These are phyloP conservation scores for Gnetum montanum DNA, from an alignment of 75 land plant genomes.

Conservation along the genomic window DNA sequence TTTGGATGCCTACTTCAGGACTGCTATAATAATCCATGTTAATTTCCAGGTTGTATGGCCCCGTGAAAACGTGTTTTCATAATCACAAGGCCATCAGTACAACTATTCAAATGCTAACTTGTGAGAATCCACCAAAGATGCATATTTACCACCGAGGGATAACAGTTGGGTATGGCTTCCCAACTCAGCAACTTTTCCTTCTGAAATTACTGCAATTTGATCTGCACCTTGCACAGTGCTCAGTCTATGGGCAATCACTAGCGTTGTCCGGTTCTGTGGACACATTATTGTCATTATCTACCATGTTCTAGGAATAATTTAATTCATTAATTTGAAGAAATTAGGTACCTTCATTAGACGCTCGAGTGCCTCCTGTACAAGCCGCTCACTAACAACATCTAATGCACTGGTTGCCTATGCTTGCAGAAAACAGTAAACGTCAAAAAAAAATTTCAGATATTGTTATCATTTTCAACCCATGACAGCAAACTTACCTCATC, in stretches of 20 bases:
- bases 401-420: constrained; percentile 93
- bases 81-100: no score
- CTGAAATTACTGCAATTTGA: constrained; percentile 81
- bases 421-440: neutral
- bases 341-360: constrained; percentile 69
- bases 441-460: neutral
- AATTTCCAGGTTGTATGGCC: no score
- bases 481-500: constrained; percentile 92
- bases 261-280: constrained; percentile 70
- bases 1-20: no score
- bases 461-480: no score
- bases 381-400: constrained; percentile 87
- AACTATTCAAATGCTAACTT: constrained; percentile 84
- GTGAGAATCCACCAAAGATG: constrained; percentile 83
- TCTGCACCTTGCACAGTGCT: constrained; percentile 96
- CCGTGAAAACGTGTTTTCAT: no score
- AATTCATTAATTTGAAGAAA: neutral
- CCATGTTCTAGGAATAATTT: no score
- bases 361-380: constrained; percentile 87
- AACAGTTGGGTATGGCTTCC: constrained; percentile 79
- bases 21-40: no score
- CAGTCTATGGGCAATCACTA: constrained; percentile 95
- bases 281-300: no score
- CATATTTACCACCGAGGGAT: constrained; percentile 66
- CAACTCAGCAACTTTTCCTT: constrained; percentile 63